These are phyloP conservation scores for Russula lepida DNA, from an alignment of 768 basidiomycete species.

Conservation along the genomic window DNA sequence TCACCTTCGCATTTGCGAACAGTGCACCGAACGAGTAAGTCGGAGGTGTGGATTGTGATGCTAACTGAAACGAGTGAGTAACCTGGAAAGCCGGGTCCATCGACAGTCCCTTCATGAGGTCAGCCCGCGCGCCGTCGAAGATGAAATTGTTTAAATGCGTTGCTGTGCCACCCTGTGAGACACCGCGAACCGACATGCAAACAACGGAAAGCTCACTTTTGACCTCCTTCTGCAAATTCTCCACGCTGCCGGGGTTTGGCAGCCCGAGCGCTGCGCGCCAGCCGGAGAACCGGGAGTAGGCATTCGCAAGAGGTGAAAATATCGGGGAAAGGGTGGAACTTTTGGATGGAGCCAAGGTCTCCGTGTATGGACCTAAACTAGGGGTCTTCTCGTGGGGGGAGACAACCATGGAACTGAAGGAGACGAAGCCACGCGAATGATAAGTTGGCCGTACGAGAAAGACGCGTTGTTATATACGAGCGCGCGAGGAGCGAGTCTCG, in stretches of 20 bases:
- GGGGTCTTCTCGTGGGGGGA: conserved; percentile 8
- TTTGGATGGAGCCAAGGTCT: conserved; percentile 3
- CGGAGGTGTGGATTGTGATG: conserved; percentile 73
- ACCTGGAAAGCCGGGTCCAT: conserved; percentile 96
- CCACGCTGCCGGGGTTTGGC: conserved; percentile 86
- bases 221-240: conserved; percentile 89
- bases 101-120: conserved; percentile 88
- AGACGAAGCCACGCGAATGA: conserved; percentile 3
- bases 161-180: conserved; percentile 36
- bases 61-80: conserved; percentile 90
- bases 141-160: conserved; percentile 91
- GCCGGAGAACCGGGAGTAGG: conserved; percentile 63
- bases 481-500: background rate
- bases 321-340: conserved; percentile 4
- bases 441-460: background rate
- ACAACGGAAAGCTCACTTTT: conserved; percentile 49
- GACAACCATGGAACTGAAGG: conserved; percentile 9
- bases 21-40: conserved; percentile 94
- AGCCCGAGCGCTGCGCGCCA: conserved; percentile 80
- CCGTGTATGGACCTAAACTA: background rate
- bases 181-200: background rate
- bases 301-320: conserved; percentile 49
- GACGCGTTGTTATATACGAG: background rate
- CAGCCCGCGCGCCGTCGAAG: conserved; percentile 96
- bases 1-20: conserved; percentile 76